Conservation (phyloP, 2,329 filamentous ascomycete species). For the Dryadomyces quercus-mongolicae region DNA sequence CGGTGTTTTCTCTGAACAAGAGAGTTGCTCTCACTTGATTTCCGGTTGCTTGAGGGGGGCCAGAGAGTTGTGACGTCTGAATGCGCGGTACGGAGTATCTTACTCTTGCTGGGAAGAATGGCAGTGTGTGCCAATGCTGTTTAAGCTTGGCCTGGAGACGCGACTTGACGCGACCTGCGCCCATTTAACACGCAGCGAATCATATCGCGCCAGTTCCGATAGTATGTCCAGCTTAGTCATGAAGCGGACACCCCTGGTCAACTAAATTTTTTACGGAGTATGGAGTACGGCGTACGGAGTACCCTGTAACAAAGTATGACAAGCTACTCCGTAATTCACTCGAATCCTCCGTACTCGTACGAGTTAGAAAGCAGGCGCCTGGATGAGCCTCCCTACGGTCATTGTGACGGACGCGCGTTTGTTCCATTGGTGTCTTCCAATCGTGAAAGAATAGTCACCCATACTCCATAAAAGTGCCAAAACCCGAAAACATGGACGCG, state of each 20-base stretch:
- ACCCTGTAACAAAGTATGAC: not conserved
- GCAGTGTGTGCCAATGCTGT: too few species aligned
- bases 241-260: too few species aligned
- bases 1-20: not conserved
- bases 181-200: not conserved
- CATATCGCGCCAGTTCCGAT: conserved; percentile 1
- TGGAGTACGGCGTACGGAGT: not conserved
- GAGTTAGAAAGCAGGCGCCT: too few species aligned
- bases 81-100: too few species aligned
- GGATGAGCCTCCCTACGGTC: too few species aligned
- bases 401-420: too few species aligned
- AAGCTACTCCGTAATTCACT: too few species aligned
- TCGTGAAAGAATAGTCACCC: not conserved
- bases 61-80: too few species aligned
- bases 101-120: not conserved
- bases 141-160: too few species aligned
- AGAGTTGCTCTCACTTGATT: too few species aligned
- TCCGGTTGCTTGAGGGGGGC: not conserved
- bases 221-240: too few species aligned
- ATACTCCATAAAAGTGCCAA: not conserved
- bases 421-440: not conserved
- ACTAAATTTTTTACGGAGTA: not conserved
- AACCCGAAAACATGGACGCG: not conserved
- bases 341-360: too few species aligned
- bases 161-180: conserved; percentile 10